phyloP scores from a whole-genome alignment of 805 yeast genomes.

The Torulaspora maleeae region DNA sequence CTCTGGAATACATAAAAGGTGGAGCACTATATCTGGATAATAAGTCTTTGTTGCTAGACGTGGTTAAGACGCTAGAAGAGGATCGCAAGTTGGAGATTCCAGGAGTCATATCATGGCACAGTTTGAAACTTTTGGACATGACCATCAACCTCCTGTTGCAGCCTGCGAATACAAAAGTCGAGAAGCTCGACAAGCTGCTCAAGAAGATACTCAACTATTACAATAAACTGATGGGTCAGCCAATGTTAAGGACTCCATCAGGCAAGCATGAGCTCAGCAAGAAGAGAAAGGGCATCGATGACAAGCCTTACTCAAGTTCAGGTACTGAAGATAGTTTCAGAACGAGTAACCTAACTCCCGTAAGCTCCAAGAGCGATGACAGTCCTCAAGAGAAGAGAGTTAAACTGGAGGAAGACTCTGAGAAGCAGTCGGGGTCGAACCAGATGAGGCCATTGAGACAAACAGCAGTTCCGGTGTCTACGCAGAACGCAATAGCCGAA shows the following conservation, averaged over 20 bases:
- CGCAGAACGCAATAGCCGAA: constrained; percentile 27
- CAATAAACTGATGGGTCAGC: constrained; percentile 27
- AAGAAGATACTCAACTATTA: constrained; percentile 28
- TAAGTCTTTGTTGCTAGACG: constrained; percentile 49
- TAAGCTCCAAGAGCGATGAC: constrained; percentile 12
- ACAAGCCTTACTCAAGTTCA: constrained; percentile 4
- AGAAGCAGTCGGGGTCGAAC: not conserved
- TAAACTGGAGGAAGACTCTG: constrained; percentile 13
- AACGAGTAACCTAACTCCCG: constrained; percentile 9
- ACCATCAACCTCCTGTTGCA: constrained; percentile 60
- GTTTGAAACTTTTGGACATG: constrained; percentile 52
- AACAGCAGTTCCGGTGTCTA: constrained; percentile 9
- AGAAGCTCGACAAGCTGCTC: constrained; percentile 30
- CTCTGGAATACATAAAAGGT: constrained; percentile 76
- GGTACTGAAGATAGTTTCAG: constrained; percentile 7
- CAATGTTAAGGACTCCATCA: constrained; percentile 11
- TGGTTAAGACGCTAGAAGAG: constrained; percentile 46
- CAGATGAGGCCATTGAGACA: not conserved
- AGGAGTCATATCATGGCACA: constrained; percentile 56
- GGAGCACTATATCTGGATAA: constrained; percentile 75
- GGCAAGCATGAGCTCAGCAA: not conserved
- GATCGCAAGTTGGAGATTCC: constrained; percentile 53
- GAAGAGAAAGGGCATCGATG: constrained; percentile 7
- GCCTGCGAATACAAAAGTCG: constrained; percentile 39
- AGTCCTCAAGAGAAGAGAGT: constrained; percentile 15